Evolutionary conservation across 164 flowering plant species (phyloP).

Genomic region (Magnolia officinalis): DNA sequence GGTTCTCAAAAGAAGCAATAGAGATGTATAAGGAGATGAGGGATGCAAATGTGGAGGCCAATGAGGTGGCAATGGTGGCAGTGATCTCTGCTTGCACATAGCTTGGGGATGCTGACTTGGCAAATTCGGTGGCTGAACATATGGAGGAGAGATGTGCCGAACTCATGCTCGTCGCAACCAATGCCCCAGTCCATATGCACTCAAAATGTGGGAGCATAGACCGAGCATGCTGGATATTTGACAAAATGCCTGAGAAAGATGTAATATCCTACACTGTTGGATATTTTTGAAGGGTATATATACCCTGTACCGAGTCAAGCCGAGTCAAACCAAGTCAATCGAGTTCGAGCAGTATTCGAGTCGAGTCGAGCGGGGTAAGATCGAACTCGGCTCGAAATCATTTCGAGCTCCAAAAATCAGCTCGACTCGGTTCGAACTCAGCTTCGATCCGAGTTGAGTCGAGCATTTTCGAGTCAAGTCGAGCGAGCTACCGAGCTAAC

Average conservation of each 20-base stretch:
- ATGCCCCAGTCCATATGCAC: slow-evolving; percentile 46
- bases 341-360: no score
- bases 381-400: no score
- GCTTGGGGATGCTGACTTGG: slow-evolving; percentile 29
- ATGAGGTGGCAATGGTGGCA: slow-evolving; percentile 44
- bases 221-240: slow-evolving; percentile 17
- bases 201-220: slow-evolving; percentile 39
- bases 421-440: no score
- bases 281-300: no score
- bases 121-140: slow-evolving; percentile 17
- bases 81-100: slow-evolving; percentile 47
- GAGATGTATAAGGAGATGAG: slow-evolving; percentile 40
- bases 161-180: slow-evolving; percentile 28
- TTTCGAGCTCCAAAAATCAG: no score
- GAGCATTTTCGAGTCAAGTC: no score
- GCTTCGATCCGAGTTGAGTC: no score
- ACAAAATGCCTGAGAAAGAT: no score
- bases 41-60: slow-evolving; percentile 19
- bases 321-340: no score
- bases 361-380: no score
- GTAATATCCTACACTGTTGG: slow-evolving; percentile 7
- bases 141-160: slow-evolving; percentile 23
- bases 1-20: slow-evolving; percentile 34
- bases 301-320: no score
- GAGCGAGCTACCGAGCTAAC: no score